Conservation (phyloP, 257 asterid species). For the Solanum habrochaites region DNA sequence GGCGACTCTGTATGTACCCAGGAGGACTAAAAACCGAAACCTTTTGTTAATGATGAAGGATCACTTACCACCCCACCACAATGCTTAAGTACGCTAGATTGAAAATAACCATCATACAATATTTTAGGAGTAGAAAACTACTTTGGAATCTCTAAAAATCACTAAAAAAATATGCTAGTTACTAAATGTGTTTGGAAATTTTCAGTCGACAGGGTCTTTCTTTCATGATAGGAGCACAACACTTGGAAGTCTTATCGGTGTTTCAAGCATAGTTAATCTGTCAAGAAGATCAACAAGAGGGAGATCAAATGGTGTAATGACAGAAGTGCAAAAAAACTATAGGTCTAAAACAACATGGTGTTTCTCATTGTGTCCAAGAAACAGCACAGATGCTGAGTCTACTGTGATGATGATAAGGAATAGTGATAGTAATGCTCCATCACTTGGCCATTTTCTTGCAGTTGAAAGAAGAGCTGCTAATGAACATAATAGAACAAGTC, state of each 20-base stretch:
- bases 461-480: conserved; percentile 37
- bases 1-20: not conserved
- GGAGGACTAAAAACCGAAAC: not conserved
- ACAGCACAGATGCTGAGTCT: conserved; percentile 33
- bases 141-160: not conserved
- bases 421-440: conserved; percentile 6
- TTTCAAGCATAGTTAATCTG: conserved; percentile 22
- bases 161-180: not conserved
- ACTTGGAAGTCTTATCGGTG: conserved; percentile 38
- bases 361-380: conserved; percentile 31
- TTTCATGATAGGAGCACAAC: conserved; percentile 39
- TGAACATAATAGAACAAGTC: conserved; percentile 22
- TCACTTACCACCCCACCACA: not conserved
- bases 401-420: not conserved
- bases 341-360: conserved; percentile 21
- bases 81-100: not conserved
- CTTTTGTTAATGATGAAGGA: not conserved
- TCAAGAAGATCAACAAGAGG: conserved; percentile 33
- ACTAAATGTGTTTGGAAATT: not conserved
- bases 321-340: conserved; percentile 9
- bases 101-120: not conserved
- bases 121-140: not conserved
- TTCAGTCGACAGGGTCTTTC: conserved; percentile 14
- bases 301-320: conserved; percentile 10
- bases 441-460: conserved; percentile 44